Evolutionary conservation across 495 filamentous ascomycete species (phyloP).

Genomic region (Letharia columbiana): DNA sequence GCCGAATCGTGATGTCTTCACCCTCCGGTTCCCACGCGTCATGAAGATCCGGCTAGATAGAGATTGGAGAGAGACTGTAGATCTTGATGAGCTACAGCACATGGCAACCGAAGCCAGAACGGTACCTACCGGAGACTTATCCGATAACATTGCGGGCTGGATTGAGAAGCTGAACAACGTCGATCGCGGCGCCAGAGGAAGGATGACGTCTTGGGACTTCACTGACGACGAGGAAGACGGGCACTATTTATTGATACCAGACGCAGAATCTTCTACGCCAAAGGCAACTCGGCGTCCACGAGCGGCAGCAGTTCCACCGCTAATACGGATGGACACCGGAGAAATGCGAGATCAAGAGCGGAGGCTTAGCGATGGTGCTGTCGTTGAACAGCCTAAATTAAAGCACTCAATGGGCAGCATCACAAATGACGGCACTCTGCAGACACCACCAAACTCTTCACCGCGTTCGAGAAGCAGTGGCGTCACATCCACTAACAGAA

Average conservation of each 20-base stretch:
- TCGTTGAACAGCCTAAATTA: slow-evolving; percentile 6
- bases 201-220: slow-evolving; percentile 13
- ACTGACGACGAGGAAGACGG: slow-evolving; percentile 15
- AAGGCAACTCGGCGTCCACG: background rate
- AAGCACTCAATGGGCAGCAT: slow-evolving; percentile 9
- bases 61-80: slow-evolving; percentile 45
- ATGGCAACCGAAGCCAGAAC: slow-evolving; percentile 43
- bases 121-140: slow-evolving; percentile 34
- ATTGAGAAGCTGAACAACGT: slow-evolving; percentile 43
- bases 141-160: slow-evolving; percentile 49
- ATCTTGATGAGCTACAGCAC: slow-evolving; percentile 47
- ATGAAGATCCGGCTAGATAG: slow-evolving; percentile 54
- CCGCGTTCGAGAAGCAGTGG: background rate
- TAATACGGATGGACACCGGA: slow-evolving; percentile 26
- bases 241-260: background rate
- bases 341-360: slow-evolving; percentile 23
- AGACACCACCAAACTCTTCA: slow-evolving; percentile 17
- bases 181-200: slow-evolving; percentile 26
- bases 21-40: slow-evolving; percentile 57
- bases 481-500: background rate
- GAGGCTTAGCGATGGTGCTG: slow-evolving; percentile 16
- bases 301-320: slow-evolving; percentile 7
- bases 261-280: background rate
- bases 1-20: slow-evolving; percentile 46
- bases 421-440: slow-evolving; percentile 8